Evolutionary conservation across 2,329 filamentous ascomycete genomes (phyloP).

Genomic region (Aureobasidium melanogenum): DNA sequence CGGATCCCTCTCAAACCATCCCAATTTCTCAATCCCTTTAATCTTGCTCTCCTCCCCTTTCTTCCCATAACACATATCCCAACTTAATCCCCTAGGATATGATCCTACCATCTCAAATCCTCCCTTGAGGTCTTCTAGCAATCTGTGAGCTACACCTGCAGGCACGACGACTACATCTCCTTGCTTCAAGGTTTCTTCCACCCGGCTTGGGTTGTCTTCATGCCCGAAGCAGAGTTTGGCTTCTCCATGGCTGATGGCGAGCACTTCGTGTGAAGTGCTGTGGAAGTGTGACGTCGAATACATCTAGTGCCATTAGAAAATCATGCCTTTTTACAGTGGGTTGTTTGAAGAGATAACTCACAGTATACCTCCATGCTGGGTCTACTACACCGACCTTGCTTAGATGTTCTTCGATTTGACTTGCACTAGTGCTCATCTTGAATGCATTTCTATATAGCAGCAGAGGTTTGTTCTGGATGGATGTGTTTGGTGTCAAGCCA

Average conservation of each 20-base stretch:
- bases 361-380: constrained; percentile 58
- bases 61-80: constrained; percentile 66
- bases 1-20: constrained; percentile 54
- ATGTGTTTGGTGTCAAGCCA: constrained; percentile 53
- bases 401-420: constrained; percentile 50
- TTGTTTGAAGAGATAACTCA: not conserved
- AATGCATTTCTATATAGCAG: constrained; percentile 58
- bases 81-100: constrained; percentile 50
- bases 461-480: constrained; percentile 53
- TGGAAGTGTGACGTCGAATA: constrained; percentile 59
- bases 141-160: constrained; percentile 55
- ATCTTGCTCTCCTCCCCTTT: constrained; percentile 47
- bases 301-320: constrained; percentile 45
- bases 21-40: constrained; percentile 38
- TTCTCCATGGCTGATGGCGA: constrained; percentile 49
- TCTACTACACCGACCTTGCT: constrained; percentile 43
- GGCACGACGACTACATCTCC: constrained; percentile 60
- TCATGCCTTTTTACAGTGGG: too few species aligned
- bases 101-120: constrained; percentile 59
- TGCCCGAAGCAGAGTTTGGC: constrained; percentile 59
- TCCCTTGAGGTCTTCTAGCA: constrained; percentile 48
- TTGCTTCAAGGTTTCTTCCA: constrained; percentile 47
- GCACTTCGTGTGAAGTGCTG: constrained; percentile 57
- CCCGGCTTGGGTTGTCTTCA: constrained; percentile 48
- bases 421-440: constrained; percentile 32